Evolutionary conservation across 257 asterid genomes (phyloP), one percentile per base, ranked within the genome.

Genomic region (Solanum chaucha): DNA sequence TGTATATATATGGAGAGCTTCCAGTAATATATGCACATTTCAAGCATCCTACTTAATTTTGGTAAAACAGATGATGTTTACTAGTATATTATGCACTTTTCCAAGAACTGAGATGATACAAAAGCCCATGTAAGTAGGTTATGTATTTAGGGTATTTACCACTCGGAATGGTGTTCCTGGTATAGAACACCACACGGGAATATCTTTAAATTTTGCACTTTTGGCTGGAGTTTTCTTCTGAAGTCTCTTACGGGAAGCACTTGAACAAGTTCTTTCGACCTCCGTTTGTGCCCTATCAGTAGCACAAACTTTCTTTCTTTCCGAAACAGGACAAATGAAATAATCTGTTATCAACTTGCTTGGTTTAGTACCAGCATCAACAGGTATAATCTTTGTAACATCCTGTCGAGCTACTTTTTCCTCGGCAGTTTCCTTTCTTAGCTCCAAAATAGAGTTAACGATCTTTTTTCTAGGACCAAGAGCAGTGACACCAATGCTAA

Each of bases 401-500:
- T 90, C 92, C 84, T 80, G 40, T 73, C 86, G 90, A 65, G 89
- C 88, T 91, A 93, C 96, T 59, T 19, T 88, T 46, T 82, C 87
- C 88, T 86, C 86, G 83, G 88, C 34, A 9, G 70, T 75, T 46
- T 90, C 91, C 35, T 91, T 88, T 86, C 92, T 92, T 73, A 96
- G 89, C 88, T 93, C 96, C 35, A 55, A 74, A 26, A 97, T 87
- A 86, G 98, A 94, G 83, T 91, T 92, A 65, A 95, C 85, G 32
- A 97, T 92, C 91, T 95, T 97, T 91, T 93, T 97, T 86, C 99
- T 93, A 17, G 99, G 99, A 85, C 99, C 99, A 88, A 97, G 94
- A 22, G 96, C 91, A 73, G 97, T 89, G 87, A 97, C 90, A 58
- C 99, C 99, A 88, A 97, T 94, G 92, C 89, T 91, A 90, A 87